phyloP scores from a whole-genome alignment of 2,329 filamentous ascomycete genomes.

The Fusarium fujikuroi region DNA sequence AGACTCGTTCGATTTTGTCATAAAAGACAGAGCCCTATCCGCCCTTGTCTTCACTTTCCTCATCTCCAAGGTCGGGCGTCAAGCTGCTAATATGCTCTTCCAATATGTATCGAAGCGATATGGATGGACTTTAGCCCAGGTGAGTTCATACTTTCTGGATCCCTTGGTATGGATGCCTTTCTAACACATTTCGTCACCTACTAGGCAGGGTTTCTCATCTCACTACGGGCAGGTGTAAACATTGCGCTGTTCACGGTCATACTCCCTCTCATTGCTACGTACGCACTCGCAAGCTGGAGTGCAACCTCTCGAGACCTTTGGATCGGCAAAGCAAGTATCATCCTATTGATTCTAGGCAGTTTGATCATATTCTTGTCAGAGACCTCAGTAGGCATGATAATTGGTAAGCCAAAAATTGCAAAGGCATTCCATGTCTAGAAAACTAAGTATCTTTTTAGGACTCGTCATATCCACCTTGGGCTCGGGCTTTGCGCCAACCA shows the following conservation, averaged over 20 bases:
- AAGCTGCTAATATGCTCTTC: conserved; percentile 2
- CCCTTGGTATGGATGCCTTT: neutral
- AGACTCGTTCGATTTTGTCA: neutral
- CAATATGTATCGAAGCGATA: conserved; percentile 10
- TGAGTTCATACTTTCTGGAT: neutral
- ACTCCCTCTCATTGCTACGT: neutral
- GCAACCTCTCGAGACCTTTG: neutral
- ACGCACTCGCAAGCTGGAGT: neutral
- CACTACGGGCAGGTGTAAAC: neutral
- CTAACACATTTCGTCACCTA: neutral
- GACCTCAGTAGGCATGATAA: neutral
- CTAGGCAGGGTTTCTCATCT: conserved; percentile 6
- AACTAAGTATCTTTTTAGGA: neutral
- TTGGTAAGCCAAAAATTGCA: neutral
- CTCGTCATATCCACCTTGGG: conserved; percentile 3
- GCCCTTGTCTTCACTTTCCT: neutral
- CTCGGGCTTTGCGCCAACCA: neutral
- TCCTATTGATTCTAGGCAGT: neutral
- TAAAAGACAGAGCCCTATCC: neutral
- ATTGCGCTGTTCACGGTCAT: neutral
- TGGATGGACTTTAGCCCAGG: neutral
- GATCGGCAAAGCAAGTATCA: conserved; percentile 4
- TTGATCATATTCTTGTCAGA: neutral
- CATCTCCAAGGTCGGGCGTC: neutral
- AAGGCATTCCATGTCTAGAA: neutral